Percentiles rank a stretch among this genome's conserved stretches.
Evolutionary conservation across 768 basidiomycete genomes (phyloP).

Genomic region (Tricholoma matsutake): DNA sequence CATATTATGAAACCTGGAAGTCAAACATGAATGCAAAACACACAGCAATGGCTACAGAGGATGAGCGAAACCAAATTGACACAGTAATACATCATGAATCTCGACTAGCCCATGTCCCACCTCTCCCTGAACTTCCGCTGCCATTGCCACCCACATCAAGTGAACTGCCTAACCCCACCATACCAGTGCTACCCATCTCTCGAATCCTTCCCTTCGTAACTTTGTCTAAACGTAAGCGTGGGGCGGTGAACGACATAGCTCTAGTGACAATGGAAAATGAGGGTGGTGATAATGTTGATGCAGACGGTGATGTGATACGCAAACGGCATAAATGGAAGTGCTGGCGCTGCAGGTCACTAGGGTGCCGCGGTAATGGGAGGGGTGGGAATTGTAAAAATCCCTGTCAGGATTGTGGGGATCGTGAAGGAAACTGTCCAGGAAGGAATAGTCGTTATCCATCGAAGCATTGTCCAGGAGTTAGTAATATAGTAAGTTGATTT

Average conservation of each 20-base stretch:
- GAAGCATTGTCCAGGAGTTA: not conserved
- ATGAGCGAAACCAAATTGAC: not conserved
- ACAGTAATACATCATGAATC: not conserved
- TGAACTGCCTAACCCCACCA: not conserved
- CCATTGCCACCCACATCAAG: not conserved
- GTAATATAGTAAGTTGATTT: not conserved
- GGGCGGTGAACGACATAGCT: not conserved
- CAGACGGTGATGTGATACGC: not conserved
- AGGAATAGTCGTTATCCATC: not conserved
- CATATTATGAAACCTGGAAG: not conserved
- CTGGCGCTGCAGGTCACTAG: not conserved
- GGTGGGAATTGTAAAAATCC: not conserved
- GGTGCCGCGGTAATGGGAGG: not conserved
- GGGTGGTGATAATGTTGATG: not conserved
- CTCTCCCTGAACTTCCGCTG: not conserved
- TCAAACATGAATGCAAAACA: not conserved
- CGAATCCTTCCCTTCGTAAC: not conserved
- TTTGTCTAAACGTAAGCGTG: not conserved
- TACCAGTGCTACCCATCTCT: not conserved
- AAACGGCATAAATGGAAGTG: not conserved
- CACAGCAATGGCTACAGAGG: not conserved
- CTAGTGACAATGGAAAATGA: not conserved
- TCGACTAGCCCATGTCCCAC: too few species aligned
- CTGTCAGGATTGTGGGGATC: not conserved
- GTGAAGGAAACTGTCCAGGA: not conserved